Base-by-base conservation (phyloP, 805 yeast genomes). In the Yarrowia sp. region DNA sequence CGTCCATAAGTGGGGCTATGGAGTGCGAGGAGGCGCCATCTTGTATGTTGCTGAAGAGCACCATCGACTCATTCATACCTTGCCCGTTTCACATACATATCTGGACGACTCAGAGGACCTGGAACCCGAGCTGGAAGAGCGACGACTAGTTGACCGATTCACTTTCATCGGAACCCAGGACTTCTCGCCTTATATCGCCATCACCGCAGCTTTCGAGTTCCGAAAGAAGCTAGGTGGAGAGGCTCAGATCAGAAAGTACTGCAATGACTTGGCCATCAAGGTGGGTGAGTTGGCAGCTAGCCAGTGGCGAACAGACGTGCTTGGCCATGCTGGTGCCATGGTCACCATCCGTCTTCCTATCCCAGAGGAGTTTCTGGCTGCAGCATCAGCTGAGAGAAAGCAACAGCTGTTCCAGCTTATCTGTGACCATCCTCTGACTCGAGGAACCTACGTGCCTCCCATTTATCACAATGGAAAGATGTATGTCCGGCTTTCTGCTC, bases 1-100 rank as follows among this genome's bases (percentile, higher is more conserved):
- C 70, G 75, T 87, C 19, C 92, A 88, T 77, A 88, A 88, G 70
- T 88, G 92, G 92, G 75, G 79, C 41, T 83, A 71, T 67, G 79
- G 80, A 22, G 89, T 90, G 3, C 77, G 84, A 48, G 83, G 86
- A 4, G 80, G 81, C 68, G 87, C 88, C 0, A 75, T 85, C 30
- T 71, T 88, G 58, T 87, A 87, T 69, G 88, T 83, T 7, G 79
- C 81, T 67, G 78, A 79, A 2, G 76, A 78, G 64, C 82, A 81
- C 70, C 90, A 85, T 65, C 70, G 72, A 0, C 41, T 67, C 1
- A 75, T 87, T 64, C 87, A 85, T 66, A 80, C 88, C 0, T 70
- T 84, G 66, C 90, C 92, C 0, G 74, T 87, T 4, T 81, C 87
- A 36, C 85, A 83, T 66, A 71, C 74, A 9, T 85, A 80, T 67